Base-by-base conservation (phyloP, 106 monocot genomes). In the Agapanthus africanus region DNA sequence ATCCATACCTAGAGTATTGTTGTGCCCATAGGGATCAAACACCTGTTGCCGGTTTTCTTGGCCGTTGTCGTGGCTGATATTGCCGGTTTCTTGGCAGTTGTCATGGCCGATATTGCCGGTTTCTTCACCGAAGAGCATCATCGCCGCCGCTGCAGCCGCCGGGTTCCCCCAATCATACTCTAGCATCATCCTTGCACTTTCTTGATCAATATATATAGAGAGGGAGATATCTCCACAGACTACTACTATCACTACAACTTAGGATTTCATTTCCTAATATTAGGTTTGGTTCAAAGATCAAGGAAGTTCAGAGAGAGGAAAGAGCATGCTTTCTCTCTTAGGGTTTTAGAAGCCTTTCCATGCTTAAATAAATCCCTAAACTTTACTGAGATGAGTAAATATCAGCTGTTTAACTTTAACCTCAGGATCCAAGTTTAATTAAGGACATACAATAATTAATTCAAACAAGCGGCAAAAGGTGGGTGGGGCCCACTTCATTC, bases 121-220 rank as follows among this genome's bases (percentile, higher is more conserved):
- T 11, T 74, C 74, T 37, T 74, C 74, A 16, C 74, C 66, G 39
- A 74, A 74, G 34, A 66, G 54, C 37, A 74, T 22, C 74, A 74
- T 74, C 1, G 74, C 74, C 27, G 74, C 74, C 19, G 74, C 74
- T 7, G 77, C 77, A 4, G 77, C 77, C 10, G 64, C 77, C 7
- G 77, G 65, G 15, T 77, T 77, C 2, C 70, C 69, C 71, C 77
- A 77, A 22, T 77, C 77, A 26, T 71, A 71, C 31, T 77, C 77
- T 38, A 77, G n/a, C 64, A 65, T 28, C 65, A 77, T 76, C 16
- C 36, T 9, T 44, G 0, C 0, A 6, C 11, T 37, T 22, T 2
- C 13, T 32, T 1, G 30, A 16, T 61, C 11, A 33, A 34, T 26
- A 34, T 22, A 61, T 26, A 33, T 34, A 34, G 30, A 61, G 7